Base-by-base conservation (phyloP, 2,329 filamentous ascomycete genomes). In the Leptographium flavum region DNA sequence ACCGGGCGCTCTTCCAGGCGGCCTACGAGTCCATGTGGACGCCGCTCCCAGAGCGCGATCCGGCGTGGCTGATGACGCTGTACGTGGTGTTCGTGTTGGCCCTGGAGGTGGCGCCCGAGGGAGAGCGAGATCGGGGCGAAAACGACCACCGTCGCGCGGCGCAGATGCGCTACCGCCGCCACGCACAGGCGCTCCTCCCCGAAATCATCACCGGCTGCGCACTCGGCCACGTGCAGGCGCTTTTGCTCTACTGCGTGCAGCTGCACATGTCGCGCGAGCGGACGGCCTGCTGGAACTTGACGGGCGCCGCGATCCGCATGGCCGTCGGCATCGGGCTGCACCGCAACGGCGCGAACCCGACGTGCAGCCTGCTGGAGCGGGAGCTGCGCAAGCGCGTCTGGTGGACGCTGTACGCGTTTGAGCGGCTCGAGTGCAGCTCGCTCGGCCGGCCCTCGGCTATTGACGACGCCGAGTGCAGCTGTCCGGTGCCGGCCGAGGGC, bases 351-450 rank as follows among this genome's bases (percentile, higher is more conserved):
- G 36, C 31, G n/a, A n/a, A n/a, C 15, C 45, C 47, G 25, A 23
- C 33, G 13, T 45, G 47, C 1, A 57, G 55, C 15, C 63, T 70
- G 39, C 39, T 55, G 2, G 52, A 57, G 31, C 51, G 53, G n/a
- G 52, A 57, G 39, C 51, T 57, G 17, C 54, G 56, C 11, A 56
- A 57, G 30, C 50, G 56, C 19, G 50, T 59, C 17, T 60, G 57
- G 57, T 59, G 58, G 57, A 59, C 58, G 5, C 33, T 60, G 32
- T 59, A 58, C 44, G 52, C 50, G n/a, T 60, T 55, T 45, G 58
- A 60, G 42, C 57, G 58, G 40, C 54, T 57, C 35, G 51, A 59
- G 21, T 59, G 57, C 47, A 56, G 55, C 35, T 55, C 55, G n/a
- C 50, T 60, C 8, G 58, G 58, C 13, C 53, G 58, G 14, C 52